phyloP scores from a whole-genome alignment of 176 grass and related monocot genomes.

The Aechmea fasciata region DNA sequence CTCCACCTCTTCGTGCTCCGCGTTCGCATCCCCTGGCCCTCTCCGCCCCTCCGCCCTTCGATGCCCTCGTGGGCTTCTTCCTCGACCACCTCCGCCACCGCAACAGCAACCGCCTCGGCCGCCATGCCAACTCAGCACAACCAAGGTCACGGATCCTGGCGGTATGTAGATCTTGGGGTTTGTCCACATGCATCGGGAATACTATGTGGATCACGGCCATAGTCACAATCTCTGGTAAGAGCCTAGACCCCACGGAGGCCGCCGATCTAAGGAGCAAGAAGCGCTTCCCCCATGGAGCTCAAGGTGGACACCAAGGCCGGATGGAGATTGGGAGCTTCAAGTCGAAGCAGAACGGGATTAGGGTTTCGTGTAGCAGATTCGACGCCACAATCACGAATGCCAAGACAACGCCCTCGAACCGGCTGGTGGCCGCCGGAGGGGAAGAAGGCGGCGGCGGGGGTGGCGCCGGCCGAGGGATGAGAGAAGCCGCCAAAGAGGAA shows the following conservation, averaged over 20 bases:
- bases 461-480: no score
- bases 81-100: constrained; percentile 79
- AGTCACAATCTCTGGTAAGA: constrained; percentile 19
- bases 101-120: constrained; percentile 53
- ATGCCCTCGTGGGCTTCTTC: constrained; percentile 50
- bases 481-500: no score
- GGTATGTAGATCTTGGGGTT: constrained; percentile 61
- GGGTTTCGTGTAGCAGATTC: constrained; percentile 54
- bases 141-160: constrained; percentile 34
- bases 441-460: no score
- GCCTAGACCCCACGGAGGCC: constrained; percentile 53
- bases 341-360: constrained; percentile 53
- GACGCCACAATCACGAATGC: constrained; percentile 32
- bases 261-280: constrained; percentile 55
- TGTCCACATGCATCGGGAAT: constrained; percentile 46
- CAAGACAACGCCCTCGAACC: constrained; percentile 19
- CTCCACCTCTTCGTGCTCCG: no score
- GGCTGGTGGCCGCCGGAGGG: no score
- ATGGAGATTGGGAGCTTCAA: constrained; percentile 71
- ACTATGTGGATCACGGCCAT: constrained; percentile 53
- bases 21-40: no score
- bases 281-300: constrained; percentile 29
- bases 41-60: constrained; percentile 43
- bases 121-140: constrained; percentile 44
- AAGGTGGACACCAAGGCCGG: constrained; percentile 67